Percentiles rank a stretch among this genome's conserved stretches.
These are phyloP conservation scores for Wallacemonas sp. DNA, from an alignment of 208 protist species.

Conservation along the genomic window DNA sequence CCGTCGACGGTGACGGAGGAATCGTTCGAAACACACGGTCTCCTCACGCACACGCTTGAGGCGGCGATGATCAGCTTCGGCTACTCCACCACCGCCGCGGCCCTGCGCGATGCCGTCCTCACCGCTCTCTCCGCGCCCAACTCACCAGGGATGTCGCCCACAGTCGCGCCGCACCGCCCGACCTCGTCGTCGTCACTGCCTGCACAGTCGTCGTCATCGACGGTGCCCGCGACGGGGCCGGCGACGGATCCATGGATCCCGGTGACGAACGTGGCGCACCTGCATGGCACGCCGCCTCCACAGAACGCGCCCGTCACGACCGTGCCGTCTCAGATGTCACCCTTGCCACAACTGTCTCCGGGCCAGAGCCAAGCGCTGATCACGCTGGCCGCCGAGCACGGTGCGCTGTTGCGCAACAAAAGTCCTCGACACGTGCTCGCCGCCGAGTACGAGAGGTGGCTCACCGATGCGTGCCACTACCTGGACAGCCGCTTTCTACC, in stretches of 20 bases:
- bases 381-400: too few relatives aligned
- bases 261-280: too few relatives aligned
- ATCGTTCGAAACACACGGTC: not conserved
- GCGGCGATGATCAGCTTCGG: constrained; percentile 8
- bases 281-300: too few relatives aligned
- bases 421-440: not conserved
- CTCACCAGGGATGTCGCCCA: not conserved
- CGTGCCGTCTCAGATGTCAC: too few relatives aligned
- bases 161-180: not conserved
- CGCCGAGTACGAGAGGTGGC: constrained; percentile 12
- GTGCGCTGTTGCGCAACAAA: too few relatives aligned
- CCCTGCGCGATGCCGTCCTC: not conserved
- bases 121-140: not conserved
- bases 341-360: too few relatives aligned
- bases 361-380: too few relatives aligned
- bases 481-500: constrained; percentile 12
- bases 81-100: not conserved
- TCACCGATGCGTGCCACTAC: constrained; percentile 2
- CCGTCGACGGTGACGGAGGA: not conserved
- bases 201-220: not conserved
- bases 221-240: too few relatives aligned
- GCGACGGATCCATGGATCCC: too few relatives aligned
- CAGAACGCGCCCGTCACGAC: too few relatives aligned
- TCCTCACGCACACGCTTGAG: constrained; percentile 12
- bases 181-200: not conserved